Percentiles rank a stretch among this genome's conserved stretches.
Conservation (phyloP, 2,329 filamentous ascomycete species). For the Beauveria sp. region DNA sequence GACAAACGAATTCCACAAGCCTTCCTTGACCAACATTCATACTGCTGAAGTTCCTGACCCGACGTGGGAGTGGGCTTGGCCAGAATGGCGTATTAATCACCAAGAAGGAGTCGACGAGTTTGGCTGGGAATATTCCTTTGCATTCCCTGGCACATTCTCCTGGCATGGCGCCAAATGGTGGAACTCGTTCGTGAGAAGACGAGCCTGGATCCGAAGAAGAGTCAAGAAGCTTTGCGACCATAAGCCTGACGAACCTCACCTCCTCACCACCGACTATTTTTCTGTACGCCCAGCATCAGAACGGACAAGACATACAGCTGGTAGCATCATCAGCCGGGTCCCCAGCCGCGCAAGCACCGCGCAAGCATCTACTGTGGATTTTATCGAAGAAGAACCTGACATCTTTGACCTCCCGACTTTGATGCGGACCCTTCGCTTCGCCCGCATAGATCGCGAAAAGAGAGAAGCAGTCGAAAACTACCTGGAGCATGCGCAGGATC, state of each 20-base stretch:
- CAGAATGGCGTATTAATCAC: slow-evolving; percentile 58
- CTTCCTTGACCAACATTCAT: slow-evolving; percentile 60
- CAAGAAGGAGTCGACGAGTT: slow-evolving; percentile 74
- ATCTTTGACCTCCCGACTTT: slow-evolving; percentile 61
- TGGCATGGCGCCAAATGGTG: slow-evolving; percentile 95
- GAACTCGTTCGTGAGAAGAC: slow-evolving; percentile 85
- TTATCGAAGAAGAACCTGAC: slow-evolving; percentile 49
- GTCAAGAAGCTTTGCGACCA: slow-evolving; percentile 49
- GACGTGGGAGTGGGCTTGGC: slow-evolving; percentile 83
- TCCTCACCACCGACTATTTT: slow-evolving; percentile 73
- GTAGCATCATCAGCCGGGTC: slow-evolving; percentile 26
- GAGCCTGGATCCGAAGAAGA: slow-evolving; percentile 80
- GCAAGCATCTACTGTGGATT: slow-evolving; percentile 31
- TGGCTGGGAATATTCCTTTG: slow-evolving; percentile 94
- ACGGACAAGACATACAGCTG: slow-evolving; percentile 22
- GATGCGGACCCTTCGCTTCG: slow-evolving; percentile 57
- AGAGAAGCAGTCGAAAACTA: slow-evolving; percentile 77
- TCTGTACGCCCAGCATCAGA: slow-evolving; percentile 55
- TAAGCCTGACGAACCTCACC: slow-evolving; percentile 48
- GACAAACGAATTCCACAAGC: slow-evolving; percentile 63
- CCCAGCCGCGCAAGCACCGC: slow-evolving; percentile 31
- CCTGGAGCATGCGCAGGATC: slow-evolving; percentile 68
- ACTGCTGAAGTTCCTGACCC: slow-evolving; percentile 93
- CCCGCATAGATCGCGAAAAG: slow-evolving; percentile 85
- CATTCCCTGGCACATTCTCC: slow-evolving; percentile 64